Evolutionary conservation across 352 stramenopile species (phyloP), one percentile per base, ranked within the genome.

Genomic region (Pythium guiyangense): DNA sequence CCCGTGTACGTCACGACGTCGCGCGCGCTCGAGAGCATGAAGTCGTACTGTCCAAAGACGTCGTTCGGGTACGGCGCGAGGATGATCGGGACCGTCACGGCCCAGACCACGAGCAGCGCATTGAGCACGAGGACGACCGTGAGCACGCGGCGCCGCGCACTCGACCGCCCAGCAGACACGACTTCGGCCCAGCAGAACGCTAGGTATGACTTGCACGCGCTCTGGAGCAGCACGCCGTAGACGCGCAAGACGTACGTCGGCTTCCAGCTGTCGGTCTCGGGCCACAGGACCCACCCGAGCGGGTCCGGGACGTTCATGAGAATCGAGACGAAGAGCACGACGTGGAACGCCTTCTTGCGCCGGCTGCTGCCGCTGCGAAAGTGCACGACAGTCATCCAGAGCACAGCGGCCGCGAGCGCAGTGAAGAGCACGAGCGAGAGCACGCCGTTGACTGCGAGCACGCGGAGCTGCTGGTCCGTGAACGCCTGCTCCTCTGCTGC

Each of bases 101-200:
- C 81, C 76, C 78, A 92, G 35, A 88, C 20, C 20, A 78, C 48
- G 5, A 92, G 60, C 17, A 86, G 52, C 45, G 57, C 54, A 53
- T 89, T 89, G 60, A 90, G 69, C 20, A 68, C 69, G 25, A 75
- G 64, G 53, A 92, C 80, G 47, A 82, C n/a, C 27, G 72, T 74
- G 39, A 67, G 73, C 49, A 87, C 73, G 39, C 75, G 74, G 14
- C 74, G 76, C 17, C 76, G 77, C 53, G 77, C 74, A n/a, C 69
- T 54, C 46, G 66, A 73, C 62, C 88, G 83, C 25, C 85, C 85
- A 6, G 79, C 79, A 4, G 80, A 86, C 15, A 92, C 85, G 64
- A 95, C 85, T 15, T 85, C 78, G 44, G 81, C 79, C 85, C 85
- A 95, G 52, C 69, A 82, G 43, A 95, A 70, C 27, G 81, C 82